A percentile compares a stretch with the other conserved stretches of the same genome.
These are phyloP conservation scores for Tolypocladium ovalisporum DNA, from an alignment of 2,329 filamentous ascomycete genomes.

Conservation along the genomic window DNA sequence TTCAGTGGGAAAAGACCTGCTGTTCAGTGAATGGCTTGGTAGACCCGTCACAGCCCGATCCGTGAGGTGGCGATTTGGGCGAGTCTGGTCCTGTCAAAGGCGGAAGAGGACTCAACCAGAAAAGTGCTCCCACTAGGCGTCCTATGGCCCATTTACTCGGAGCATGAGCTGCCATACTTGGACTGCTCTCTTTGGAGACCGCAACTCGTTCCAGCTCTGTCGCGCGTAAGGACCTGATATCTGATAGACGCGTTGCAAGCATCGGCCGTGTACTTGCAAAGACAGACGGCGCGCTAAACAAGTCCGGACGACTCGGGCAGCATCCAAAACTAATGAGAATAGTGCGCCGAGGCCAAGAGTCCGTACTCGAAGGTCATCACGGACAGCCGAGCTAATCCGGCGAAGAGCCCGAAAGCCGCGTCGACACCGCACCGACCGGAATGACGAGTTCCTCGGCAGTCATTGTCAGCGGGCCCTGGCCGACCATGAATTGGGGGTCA, in stretches of 20 bases:
- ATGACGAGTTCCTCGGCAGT: background rate
- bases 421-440: background rate
- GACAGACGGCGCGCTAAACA: background rate
- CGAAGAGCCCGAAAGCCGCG: too few relatives aligned
- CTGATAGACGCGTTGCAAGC: too few relatives aligned
- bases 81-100: background rate
- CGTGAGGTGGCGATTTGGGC: background rate
- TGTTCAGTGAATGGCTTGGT: too few relatives aligned
- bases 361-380: too few relatives aligned
- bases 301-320: background rate
- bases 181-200: background rate
- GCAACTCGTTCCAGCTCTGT: background rate
- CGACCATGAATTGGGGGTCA: background rate
- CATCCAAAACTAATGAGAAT: background rate
- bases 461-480: background rate
- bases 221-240: too few relatives aligned
- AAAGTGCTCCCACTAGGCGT: background rate
- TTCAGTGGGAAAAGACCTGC: too few relatives aligned
- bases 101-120: background rate
- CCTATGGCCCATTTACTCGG: background rate
- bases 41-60: too few relatives aligned
- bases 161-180: background rate
- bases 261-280: too few relatives aligned
- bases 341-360: background rate
- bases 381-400: background rate